These are phyloP conservation scores for Psidium guajava DNA, from an alignment of 345 rosid genomes.

Conservation along the genomic window DNA sequence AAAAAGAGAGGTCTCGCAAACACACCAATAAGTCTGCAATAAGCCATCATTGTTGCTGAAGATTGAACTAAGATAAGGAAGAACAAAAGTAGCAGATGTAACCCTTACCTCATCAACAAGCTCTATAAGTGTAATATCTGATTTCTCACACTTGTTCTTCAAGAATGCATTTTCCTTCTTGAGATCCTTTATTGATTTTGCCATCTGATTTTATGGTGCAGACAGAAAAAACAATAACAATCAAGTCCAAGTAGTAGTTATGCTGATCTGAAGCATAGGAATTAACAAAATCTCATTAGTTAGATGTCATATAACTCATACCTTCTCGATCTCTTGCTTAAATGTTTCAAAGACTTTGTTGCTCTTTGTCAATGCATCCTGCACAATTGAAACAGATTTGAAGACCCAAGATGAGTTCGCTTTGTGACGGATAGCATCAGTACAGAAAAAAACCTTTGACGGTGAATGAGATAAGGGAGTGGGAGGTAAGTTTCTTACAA, in stretches of 20 bases:
- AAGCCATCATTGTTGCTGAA: background rate
- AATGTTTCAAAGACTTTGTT: constrained; percentile 91
- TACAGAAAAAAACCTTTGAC: background rate
- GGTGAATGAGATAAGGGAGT: background rate
- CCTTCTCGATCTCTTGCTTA: constrained; percentile 92
- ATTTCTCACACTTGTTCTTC: constrained; percentile 80
- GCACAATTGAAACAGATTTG: constrained; percentile 14
- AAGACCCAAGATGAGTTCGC: background rate
- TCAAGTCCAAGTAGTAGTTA: background rate
- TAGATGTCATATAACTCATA: constrained; percentile 6
- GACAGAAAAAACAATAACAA: background rate
- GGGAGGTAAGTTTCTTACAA: background rate
- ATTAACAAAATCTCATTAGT: background rate
- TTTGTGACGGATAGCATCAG: background rate
- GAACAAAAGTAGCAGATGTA: background rate
- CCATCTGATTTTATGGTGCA: constrained; percentile 40
- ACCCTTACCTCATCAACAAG: constrained; percentile 78
- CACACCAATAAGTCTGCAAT: background rate
- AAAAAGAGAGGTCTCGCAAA: background rate
- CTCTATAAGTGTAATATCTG: constrained; percentile 66
- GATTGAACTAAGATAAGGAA: background rate
- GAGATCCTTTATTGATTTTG: constrained; percentile 79
- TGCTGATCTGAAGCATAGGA: background rate
- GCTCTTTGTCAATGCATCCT: constrained; percentile 93
- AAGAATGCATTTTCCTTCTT: constrained; percentile 76